These are phyloP conservation scores for Chenopodium suecicum DNA, from an alignment of 148 eudicot species.

Conservation along the genomic window DNA sequence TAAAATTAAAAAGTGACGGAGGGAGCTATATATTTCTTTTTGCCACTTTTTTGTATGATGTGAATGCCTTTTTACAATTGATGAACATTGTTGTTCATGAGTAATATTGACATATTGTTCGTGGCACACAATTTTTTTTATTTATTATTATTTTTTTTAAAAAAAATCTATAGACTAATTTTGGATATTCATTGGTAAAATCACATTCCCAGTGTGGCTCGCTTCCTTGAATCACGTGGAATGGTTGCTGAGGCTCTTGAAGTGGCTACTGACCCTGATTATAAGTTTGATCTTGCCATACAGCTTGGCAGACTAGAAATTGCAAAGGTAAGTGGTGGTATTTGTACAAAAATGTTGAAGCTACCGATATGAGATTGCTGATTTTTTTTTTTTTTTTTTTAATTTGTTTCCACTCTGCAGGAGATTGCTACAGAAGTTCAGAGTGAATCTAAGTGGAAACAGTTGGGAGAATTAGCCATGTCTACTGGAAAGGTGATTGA, in stretches of 20 bases:
- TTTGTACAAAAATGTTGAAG: constrained; percentile 7
- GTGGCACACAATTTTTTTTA: neutral
- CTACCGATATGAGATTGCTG: constrained; percentile 8
- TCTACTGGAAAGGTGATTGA: constrained; percentile 81
- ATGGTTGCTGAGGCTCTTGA: constrained; percentile 94
- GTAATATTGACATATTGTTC: neutral
- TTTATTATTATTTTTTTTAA: neutral
- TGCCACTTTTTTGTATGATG: neutral
- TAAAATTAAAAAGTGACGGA: no score
- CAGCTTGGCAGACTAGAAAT: constrained; percentile 86
- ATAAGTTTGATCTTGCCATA: constrained; percentile 96
- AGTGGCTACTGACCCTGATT: constrained; percentile 97
- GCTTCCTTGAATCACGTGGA: constrained; percentile 89
- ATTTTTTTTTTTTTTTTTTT: constrained; percentile 1
- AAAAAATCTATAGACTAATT: neutral
- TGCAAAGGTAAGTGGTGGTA: constrained; percentile 59
- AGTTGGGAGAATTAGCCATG: constrained; percentile 98
- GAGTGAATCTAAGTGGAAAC: constrained; percentile 97
- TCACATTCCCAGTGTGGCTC: constrained; percentile 68
- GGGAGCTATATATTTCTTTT: neutral
- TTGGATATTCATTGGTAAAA: neutral
- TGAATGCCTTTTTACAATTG: neutral
- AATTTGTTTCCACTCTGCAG: constrained; percentile 33
- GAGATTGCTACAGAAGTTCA: constrained; percentile 89
- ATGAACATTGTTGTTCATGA: neutral